Base-by-base conservation (phyloP, 2,329 filamentous ascomycete species). In the Pseudogymnoascus sp. region DNA sequence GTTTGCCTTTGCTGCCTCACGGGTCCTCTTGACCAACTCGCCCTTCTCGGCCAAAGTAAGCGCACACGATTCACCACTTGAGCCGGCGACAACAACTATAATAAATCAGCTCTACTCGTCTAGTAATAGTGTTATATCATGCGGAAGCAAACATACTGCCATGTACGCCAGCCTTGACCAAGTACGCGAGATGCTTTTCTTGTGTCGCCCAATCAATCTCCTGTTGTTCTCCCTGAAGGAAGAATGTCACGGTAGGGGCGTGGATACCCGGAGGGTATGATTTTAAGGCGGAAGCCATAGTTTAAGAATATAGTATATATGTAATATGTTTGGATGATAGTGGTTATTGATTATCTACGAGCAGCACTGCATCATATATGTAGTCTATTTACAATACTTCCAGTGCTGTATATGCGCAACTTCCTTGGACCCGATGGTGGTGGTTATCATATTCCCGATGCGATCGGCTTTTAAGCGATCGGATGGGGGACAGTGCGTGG, bases 191-290 rank as follows among this genome's bases (percentile, higher is more conserved):
- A 72, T 95, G 90, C 73, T 84, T 88, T 76, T 89, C 88, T 77
- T 93, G 89, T 63, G 84, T 83, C 34, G 87, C 81, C 67, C 91
- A 84, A 72, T 95, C 90, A 69, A 95, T 82, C 60, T 93, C 89
- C 76, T 95, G 90, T 12, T 42, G 34, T 42, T 89, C 92, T 67
- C 87, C 82, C 7, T 87, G 80, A 76, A 92, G 80, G 79, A 95
- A 95, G 76, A 95, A 93, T 71, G 90, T 93, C 85, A 93, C 90
- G 65, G 88, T 91, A 11, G 90, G 90, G 64, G 88, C 88, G 76
- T 93, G 93, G 74, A 92, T 91, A 74, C 90, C 90, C 72, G 87
- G 86, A 40, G 89, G 87, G 63, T 93, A 82, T 76, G 21, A 74
- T 64, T 65, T 75, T 72, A 63, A 71, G 67, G 65, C 73, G 72